Evolutionary conservation across 805 yeast genomes (phyloP).

Genomic region (Cyberlindnera subsufficiens): DNA sequence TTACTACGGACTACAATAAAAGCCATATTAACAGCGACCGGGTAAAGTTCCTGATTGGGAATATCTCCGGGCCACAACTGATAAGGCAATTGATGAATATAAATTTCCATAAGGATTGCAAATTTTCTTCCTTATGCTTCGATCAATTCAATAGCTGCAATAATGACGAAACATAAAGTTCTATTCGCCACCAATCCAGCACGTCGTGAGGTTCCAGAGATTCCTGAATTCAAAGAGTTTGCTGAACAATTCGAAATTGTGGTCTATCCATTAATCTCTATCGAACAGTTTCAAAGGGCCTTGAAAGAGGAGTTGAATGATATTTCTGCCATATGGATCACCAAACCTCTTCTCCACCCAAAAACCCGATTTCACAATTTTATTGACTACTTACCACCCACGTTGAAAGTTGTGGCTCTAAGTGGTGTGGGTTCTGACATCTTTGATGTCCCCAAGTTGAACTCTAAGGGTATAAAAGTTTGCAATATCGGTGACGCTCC

Average conservation of each 20-base stretch:
- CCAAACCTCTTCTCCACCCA: conserved; percentile 43
- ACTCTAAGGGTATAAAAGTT: conserved; percentile 42
- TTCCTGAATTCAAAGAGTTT: conserved; percentile 42
- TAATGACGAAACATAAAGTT: conserved; percentile 13
- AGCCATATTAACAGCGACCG: not conserved
- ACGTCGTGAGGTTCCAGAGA: conserved; percentile 40
- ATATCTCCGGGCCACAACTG: not conserved
- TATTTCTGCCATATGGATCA: conserved; percentile 47
- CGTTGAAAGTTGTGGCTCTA: conserved; percentile 43
- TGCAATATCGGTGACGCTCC: conserved; percentile 58
- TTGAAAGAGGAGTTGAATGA: conserved; percentile 31
- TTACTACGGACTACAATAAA: no score
- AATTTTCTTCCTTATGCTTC: no score
- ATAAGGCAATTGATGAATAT: not conserved
- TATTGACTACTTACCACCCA: conserved; percentile 38
- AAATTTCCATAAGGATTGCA: no score
- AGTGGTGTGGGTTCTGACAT: conserved; percentile 59
- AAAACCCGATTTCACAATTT: conserved; percentile 38
- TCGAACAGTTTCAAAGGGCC: conserved; percentile 36
- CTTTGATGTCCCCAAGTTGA: conserved; percentile 39
- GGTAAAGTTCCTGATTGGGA: conserved; percentile 1
- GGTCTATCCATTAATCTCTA: conserved; percentile 12
- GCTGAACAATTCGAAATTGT: conserved; percentile 30
- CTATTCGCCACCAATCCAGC: conserved; percentile 9
- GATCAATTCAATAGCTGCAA: not conserved